Base-by-base conservation (phyloP, 805 yeast genomes). In the Candida oleophila region DNA sequence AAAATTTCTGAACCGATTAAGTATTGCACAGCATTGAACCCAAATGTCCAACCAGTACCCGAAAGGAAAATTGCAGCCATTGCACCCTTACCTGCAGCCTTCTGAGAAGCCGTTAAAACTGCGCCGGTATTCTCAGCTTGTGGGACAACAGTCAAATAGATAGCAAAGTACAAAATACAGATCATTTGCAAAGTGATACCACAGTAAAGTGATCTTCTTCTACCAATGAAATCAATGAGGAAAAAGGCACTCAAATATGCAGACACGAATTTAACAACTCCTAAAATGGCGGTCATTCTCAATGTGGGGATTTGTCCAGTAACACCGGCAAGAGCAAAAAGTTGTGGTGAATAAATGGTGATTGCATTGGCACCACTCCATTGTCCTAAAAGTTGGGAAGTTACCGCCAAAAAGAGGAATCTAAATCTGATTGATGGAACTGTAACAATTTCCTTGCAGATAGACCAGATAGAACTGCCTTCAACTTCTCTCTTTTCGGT, bases 281-380 rank as follows among this genome's bases (percentile, higher is more conserved):
- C 84, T 21, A 80, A 61, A 33, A 78, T 61, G 20, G 81, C 78
- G 8, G 82, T 76, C 71, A 76, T 74, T 44, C 65, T 66, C 57
- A 76, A 61, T 42, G 66, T 56, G 38, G 68, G 68, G 37, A 71
- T 67, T 3, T 60, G 52, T 22, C 76, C 77, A 8, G 58, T 55
- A 44, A 71, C 66, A 40, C 83, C 83, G 44, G 73, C 72, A 48
- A 76, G 62, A 3, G 69, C 70, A 49, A 78, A 74, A 38, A 80
- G 60, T 43, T 76, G 78, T 2, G 83, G 77, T 34, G 83, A 78
- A 52, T 80, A 81, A 42, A 79, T 77, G 2, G 84, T 80, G 39
- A 81, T 64, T 5, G 82, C 73, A 51, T 73, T 74, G 4, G 83
- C 79, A 43, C 83, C 82, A n/a, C 80, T 72, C 83, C 83, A 80